These are phyloP conservation scores for Stipa capillata DNA, from an alignment of 176 grass and related monocot genomes.

Conservation along the genomic window DNA sequence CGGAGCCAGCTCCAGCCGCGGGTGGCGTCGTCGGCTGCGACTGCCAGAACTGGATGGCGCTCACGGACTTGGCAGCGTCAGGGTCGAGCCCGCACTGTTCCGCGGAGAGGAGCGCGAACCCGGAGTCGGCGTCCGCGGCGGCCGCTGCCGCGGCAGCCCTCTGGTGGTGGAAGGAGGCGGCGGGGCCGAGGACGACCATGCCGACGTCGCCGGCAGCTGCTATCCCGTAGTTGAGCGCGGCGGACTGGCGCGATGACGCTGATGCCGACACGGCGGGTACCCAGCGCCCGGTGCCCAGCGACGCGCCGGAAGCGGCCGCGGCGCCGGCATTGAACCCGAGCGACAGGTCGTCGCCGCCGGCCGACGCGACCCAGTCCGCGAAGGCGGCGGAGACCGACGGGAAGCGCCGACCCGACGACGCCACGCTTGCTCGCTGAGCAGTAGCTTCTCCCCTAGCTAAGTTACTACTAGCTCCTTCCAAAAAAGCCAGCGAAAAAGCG, in stretches of 20 bases:
- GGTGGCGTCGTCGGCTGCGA: neutral
- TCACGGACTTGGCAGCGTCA: neutral
- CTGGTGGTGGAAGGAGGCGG: conserved; percentile 62
- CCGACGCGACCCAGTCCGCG: conserved; percentile 68
- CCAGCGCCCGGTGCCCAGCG: conserved; percentile 34
- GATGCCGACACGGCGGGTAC: conserved; percentile 32
- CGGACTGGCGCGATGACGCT: conserved; percentile 6
- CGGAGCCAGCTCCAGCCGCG: neutral
- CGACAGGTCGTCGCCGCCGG: conserved; percentile 72
- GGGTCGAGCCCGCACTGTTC: conserved; percentile 44
- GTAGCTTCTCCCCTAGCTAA: neutral
- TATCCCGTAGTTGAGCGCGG: conserved; percentile 49
- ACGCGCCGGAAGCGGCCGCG: neutral
- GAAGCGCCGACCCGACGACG: conserved; percentile 72
- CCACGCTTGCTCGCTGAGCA: conserved; percentile 18
- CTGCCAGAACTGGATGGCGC: conserved; percentile 81
- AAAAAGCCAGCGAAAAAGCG: conserved; percentile 1
- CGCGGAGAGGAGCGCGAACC: conserved; percentile 68
- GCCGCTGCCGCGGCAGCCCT: neutral
- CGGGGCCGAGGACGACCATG: conserved; percentile 48
- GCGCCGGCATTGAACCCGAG: conserved; percentile 80
- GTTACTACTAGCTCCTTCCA: neutral
- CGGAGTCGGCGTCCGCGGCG: conserved; percentile 8
- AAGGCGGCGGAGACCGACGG: conserved; percentile 76
- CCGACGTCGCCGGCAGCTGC: conserved; percentile 44